Evolutionary conservation across 179 eudicot genomes (phyloP), one percentile per base, ranked within the genome.

Genomic region (Camellia oleifera): DNA sequence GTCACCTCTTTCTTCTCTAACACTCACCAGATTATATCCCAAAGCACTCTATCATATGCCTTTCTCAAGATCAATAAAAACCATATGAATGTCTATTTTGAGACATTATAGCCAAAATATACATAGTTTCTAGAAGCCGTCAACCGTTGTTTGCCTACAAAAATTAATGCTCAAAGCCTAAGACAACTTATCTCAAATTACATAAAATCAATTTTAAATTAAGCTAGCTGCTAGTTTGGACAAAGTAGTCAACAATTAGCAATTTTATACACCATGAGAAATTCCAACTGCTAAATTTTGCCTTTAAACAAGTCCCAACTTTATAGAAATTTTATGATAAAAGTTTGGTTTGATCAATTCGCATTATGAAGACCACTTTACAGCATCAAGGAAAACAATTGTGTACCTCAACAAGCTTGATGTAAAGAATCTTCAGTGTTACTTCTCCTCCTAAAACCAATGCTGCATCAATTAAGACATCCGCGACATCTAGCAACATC

Each of bases 381-480:
- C 4, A 23, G 57, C 48, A 70, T 18, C 81, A 79, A 69, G 46
- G 48, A 70, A 17, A 79, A 71, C n/a, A 72, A 54, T 17, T 32
- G 1, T 75, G 42, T 70, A 93, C 99, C 99, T 96, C 97, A 84
- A 87, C 83, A 70, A 96, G 93, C 89, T 96, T 94, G 93, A 92
- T 85, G 85, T 89, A 96, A 57, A 96, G 95, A 82, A 96, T 90
- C 81, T 87, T 92, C 71, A 92, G 84, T 72, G 97, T 88, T 42
- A 86, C 81, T 82, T 94, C 98, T 80, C 99, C 99, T 58, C 99
- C 98, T 79, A 96, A 84, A 80, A 96, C 95, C 81, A 94, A 80
- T 53, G 99, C 98, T 54, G 98, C 97, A 88, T 96, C 99, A 87
- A 94, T 89, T 66, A 96, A 92, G 82, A 96, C 97, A 88, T 96